Percentiles rank a stretch among this genome's conserved stretches.
phyloP scores from a whole-genome alignment of 2,329 filamentous ascomycete genomes.

The Fusarium sp. region DNA sequence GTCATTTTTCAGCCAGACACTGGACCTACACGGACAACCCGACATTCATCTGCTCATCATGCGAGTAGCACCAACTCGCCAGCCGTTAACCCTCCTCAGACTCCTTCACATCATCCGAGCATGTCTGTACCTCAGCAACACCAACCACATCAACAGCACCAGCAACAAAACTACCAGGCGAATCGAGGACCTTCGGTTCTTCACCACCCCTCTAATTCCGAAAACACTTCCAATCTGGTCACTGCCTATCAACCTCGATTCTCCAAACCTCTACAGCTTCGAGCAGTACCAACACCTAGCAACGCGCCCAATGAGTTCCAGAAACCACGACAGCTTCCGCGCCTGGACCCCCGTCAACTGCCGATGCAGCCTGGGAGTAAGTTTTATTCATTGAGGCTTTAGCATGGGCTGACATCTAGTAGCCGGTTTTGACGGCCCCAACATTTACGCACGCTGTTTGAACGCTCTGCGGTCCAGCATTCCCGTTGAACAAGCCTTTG shows the following conservation, averaged over 20 bases:
- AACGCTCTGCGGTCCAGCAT: conserved; percentile 84
- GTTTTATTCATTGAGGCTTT: conserved; percentile 23
- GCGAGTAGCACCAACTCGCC: conserved; percentile 43
- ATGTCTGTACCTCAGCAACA: conserved; percentile 47
- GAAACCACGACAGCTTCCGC: conserved; percentile 55
- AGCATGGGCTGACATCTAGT: conserved; percentile 22
- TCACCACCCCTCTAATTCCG: conserved; percentile 64
- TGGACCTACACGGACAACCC: conserved; percentile 68
- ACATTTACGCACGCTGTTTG: conserved; percentile 90
- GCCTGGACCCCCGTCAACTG: conserved; percentile 53
- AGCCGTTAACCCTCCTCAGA: conserved; percentile 41
- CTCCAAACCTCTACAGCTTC: conserved; percentile 71
- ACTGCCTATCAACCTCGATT: conserved; percentile 74
- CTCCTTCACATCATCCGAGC: conserved; percentile 47
- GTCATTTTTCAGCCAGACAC: conserved; percentile 87
- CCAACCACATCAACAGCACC: conserved; percentile 37
- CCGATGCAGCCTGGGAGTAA: conserved; percentile 70
- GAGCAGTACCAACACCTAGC: conserved; percentile 77
- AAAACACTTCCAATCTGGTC: conserved; percentile 67
- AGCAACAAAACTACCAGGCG: conserved; percentile 43
- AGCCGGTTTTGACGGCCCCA: conserved; percentile 76
- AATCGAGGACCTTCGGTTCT: conserved; percentile 55
- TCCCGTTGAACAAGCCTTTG: conserved; percentile 86
- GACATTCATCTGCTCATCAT: conserved; percentile 63
- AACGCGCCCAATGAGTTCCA: conserved; percentile 75